These are phyloP conservation scores for Trichoderma breve DNA, from an alignment of 2,329 filamentous ascomycete genomes.

Conservation along the genomic window DNA sequence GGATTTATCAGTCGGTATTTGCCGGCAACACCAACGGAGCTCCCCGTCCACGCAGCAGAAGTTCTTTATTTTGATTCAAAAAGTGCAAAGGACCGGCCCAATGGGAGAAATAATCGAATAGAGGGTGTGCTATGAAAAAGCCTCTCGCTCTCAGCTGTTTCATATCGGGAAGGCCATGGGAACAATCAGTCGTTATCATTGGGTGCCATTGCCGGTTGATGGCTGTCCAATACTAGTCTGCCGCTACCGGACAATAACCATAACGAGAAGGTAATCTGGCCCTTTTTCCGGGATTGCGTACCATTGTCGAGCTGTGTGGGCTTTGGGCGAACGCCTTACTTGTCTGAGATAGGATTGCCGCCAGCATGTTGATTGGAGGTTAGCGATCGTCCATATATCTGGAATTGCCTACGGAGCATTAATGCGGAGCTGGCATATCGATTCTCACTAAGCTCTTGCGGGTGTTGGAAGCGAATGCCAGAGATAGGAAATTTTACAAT, in stretches of 20 bases:
- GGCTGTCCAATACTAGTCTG: constrained; percentile 6
- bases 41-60: neutral
- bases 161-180: constrained; percentile 11
- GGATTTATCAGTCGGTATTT: neutral
- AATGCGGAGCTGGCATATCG: neutral
- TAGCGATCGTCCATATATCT: neutral
- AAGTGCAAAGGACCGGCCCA: constrained; percentile 4
- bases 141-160: neutral
- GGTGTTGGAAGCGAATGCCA: neutral
- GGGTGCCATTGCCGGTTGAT: neutral
- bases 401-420: neutral
- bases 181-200: neutral
- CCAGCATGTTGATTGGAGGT: neutral
- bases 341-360: neutral
- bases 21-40: constrained; percentile 5
- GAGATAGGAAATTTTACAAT: neutral
- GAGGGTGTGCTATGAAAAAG: neutral
- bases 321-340: neutral
- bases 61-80: neutral
- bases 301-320: constrained; percentile 7
- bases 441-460: neutral
- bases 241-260: constrained; percentile 18
- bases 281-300: neutral
- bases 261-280: constrained; percentile 15
- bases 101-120: neutral